These are phyloP conservation scores for Yamadazyma aaseri DNA, from an alignment of 1,139 yeast genomes.

Conservation along the genomic window DNA sequence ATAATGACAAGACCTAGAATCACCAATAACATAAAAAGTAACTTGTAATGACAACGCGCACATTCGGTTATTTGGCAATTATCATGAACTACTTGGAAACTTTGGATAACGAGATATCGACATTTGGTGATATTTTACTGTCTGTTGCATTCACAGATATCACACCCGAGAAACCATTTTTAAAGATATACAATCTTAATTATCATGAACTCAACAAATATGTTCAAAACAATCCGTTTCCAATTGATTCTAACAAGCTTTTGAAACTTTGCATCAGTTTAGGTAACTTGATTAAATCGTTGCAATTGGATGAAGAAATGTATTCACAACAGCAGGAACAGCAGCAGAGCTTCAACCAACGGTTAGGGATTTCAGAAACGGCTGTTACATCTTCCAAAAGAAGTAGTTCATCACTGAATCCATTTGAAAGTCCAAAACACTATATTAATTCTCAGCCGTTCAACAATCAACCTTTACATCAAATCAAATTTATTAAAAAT, in stretches of 20 bases:
- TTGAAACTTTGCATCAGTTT: conserved; percentile 44
- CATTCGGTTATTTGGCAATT: neutral
- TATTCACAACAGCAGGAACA: conserved; percentile 25
- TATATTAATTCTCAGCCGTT: conserved; percentile 14
- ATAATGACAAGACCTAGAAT: neutral
- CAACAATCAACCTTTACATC: conserved; percentile 26
- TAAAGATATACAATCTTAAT: conserved; percentile 34
- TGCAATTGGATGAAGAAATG: conserved; percentile 37
- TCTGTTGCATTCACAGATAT: conserved; percentile 36
- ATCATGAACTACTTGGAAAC: conserved; percentile 15
- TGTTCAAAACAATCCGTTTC: conserved; percentile 23
- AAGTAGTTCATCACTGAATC: conserved; percentile 9
- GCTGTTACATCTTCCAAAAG: conserved; percentile 2
- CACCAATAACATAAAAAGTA: neutral
- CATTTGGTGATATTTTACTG: conserved; percentile 28
- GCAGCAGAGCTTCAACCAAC: conserved; percentile 12
- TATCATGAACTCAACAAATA: conserved; percentile 27
- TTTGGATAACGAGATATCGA: conserved; percentile 28
- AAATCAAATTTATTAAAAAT: conserved; percentile 37
- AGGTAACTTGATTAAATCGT: conserved; percentile 41
- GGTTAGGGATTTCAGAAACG: conserved; percentile 3
- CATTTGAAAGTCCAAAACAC: conserved; percentile 17
- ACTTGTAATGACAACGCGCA: conserved; percentile 1
- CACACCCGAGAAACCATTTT: conserved; percentile 19
- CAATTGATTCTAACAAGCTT: conserved; percentile 38